Base-by-base conservation (phyloP, 352 stramenopile genomes). In the Pythium rhizo-oryzae region DNA sequence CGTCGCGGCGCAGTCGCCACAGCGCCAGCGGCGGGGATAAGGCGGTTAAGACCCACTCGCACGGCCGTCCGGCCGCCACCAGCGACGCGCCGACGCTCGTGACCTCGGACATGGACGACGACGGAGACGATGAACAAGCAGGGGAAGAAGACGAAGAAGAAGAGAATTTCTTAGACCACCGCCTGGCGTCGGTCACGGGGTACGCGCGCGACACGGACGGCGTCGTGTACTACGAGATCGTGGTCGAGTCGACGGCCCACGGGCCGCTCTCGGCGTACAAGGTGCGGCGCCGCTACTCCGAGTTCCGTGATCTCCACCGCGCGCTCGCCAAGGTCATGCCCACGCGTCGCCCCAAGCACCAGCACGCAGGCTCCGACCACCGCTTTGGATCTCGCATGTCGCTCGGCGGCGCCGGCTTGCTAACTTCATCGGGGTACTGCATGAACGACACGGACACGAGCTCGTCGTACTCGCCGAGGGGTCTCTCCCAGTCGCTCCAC, bases 201-300 rank as follows among this genome's bases (percentile, higher is more conserved):
- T 93, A 90, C 76, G 90, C 82, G 44, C 78, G 83, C 43, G 84
- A 90, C 62, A 84, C 81, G 0, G 84, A 93, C 69, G 84, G 82
- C 19, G 67, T 93, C 54, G 81, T 91, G 18, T 93, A 91, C 70
- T 93, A 93, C 59, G 84, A 93, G 67, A 87, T 93, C 62, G 82
- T 91, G 35, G 80, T 93, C 56, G 73, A 81, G 47, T 90, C 80
- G 8, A 77, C 69, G 3, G 72, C 80, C 11, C 79, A 90, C 64
- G 84, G 84, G 0, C 84, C 84, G n/a, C 72, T 93, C 8, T 93
- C 84, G 0, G 81, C 84, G 15, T 93, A 91, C 76, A 93, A 91
- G 62, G 84, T 93, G 39, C 80, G 84, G 23, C 84, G 84, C 13
- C 82, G 84, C 5, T 93, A 90, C 75, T 91, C 84, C 5, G 84